Evolutionary conservation across 2,329 filamentous ascomycete species (phyloP), one percentile per base, ranked within the genome.

Genomic region (Calonectria montana): DNA sequence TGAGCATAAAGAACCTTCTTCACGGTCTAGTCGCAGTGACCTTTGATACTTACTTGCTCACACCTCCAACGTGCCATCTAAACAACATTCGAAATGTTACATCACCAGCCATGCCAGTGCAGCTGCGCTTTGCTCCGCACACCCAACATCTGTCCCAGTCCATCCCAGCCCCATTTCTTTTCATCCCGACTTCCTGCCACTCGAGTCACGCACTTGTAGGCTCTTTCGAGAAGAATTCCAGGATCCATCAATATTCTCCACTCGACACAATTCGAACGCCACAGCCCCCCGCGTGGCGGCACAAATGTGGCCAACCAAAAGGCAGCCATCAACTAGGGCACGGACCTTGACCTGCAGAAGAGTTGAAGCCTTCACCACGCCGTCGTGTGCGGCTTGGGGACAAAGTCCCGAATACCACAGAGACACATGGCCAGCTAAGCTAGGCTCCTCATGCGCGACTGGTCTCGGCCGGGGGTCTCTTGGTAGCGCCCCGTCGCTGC

Each of bases 221-320:
- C 27, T 31, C 47, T 71, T 78, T 76, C 73, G 65, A 72, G 69
- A 77, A 75, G 67, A 62, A 66, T 72, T 76, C 75, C 39, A 65
- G 71, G 62, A 71, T 71, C 53, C 68, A 50, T 65, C 48, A 67
- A 16, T 35, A 70, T 69, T 57, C 67, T 68, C 63, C 69, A 71
- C 67, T 67, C 70, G 67, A 65, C 47, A 66, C 74, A 76, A 77
- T 70, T 73, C 41, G 70, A 66, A 61, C 76, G 76, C 77, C 77
- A 79, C 76, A 31, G 25, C 67, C 61, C 47, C 67, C 35, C 65
- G 50, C 55, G 59, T 50, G 63, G 57, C 63, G 45, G 75, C 50
- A 66, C 69, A 63, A 63, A 39, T 41, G 48, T 74, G 69, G 53
- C 67, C 72, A 50, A 64, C 67, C 59, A 55, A 25, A 25, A 48